A percentile compares a stretch with the other conserved stretches of the same genome.
Conservation (phyloP, 1,284 basidiomycete species). For the Fomitopsis schrenkii region DNA sequence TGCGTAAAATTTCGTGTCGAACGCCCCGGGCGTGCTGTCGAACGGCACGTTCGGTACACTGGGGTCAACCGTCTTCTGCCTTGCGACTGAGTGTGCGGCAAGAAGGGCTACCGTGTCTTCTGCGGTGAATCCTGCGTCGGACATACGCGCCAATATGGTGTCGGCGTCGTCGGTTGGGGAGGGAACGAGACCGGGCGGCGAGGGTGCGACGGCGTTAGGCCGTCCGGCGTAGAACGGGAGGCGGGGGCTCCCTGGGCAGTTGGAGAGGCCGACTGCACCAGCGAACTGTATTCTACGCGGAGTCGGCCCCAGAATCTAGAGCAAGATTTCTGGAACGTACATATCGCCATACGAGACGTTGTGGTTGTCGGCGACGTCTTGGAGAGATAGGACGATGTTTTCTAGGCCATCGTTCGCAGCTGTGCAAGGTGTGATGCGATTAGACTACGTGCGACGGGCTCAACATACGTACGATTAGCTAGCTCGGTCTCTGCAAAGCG, state of each 20-base stretch:
- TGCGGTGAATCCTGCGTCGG: slow-evolving; percentile 14
- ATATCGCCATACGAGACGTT: slow-evolving; percentile 23
- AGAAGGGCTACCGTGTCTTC: slow-evolving; percentile 15
- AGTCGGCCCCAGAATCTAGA: neutral
- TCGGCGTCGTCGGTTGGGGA: slow-evolving; percentile 13
- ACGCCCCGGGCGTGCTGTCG: slow-evolving; percentile 12
- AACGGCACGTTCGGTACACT: slow-evolving; percentile 9
- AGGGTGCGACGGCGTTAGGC: slow-evolving; percentile 18
- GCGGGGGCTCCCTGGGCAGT: slow-evolving; percentile 23
- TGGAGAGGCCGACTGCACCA: slow-evolving; percentile 22
- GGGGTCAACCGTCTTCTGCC: slow-evolving; percentile 13
- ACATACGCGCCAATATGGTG: slow-evolving; percentile 13
- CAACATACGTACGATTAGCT: slow-evolving; percentile 7
- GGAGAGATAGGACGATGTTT: slow-evolving; percentile 17
- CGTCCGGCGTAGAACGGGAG: slow-evolving; percentile 23
- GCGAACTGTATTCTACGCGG: slow-evolving; percentile 21
- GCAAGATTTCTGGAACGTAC: slow-evolving; percentile 3
- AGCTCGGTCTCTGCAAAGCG: slow-evolving; percentile 16
- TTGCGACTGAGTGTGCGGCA: slow-evolving; percentile 16
- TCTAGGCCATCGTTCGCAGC: slow-evolving; percentile 15
- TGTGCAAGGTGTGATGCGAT: neutral
- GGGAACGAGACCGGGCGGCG: slow-evolving; percentile 16
- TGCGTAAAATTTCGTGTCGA: slow-evolving; percentile 17
- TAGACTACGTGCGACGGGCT: neutral
- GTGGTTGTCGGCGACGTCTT: slow-evolving; percentile 15